Conservation (phyloP, 306 rosid genomes). For the Glycine soja region DNA sequence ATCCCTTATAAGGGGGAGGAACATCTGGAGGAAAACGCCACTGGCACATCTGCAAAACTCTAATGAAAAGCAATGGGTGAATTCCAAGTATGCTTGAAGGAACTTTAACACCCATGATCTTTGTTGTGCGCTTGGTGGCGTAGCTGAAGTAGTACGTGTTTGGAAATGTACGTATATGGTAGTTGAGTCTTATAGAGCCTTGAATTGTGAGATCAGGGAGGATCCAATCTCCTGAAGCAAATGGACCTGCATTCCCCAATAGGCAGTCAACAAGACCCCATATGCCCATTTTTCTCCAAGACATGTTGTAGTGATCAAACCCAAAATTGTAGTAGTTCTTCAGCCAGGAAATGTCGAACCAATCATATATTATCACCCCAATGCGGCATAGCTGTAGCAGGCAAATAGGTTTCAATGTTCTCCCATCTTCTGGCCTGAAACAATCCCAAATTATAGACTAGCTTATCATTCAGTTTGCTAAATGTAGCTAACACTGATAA, state of each 20-base stretch:
- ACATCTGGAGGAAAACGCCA: conserved; percentile 92
- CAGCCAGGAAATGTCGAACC: conserved; percentile 88
- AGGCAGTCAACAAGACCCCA: conserved; percentile 84
- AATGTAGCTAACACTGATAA: conserved; percentile 17
- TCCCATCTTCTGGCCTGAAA: conserved; percentile 91
- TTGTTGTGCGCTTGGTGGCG: conserved; percentile 87
- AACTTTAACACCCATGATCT: conserved; percentile 75
- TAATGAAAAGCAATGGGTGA: conserved; percentile 83
- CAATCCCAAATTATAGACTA: conserved; percentile 39
- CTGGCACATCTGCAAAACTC: conserved; percentile 94
- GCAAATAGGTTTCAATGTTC: conserved; percentile 72
- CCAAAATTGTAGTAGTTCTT: conserved; percentile 92
- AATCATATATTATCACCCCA: conserved; percentile 88
- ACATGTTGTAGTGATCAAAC: conserved; percentile 87
- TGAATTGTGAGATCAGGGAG: conserved; percentile 97
- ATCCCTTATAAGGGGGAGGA: conserved; percentile 89
- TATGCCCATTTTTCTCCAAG: conserved; percentile 83
- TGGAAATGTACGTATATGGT: conserved; percentile 69
- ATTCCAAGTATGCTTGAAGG: conserved; percentile 82
- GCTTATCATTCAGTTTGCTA: conserved; percentile 39
- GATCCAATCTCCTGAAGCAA: conserved; percentile 95
- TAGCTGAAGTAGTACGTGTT: conserved; percentile 94
- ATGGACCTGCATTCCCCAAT: conserved; percentile 85
- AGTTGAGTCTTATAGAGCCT: conserved; percentile 78
- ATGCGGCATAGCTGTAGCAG: conserved; percentile 87